A percentile compares a stretch with the other conserved stretches of the same genome.
These are phyloP conservation scores for Inonotus hispidus DNA, from an alignment of 1,284 basidiomycete genomes.

Conservation along the genomic window DNA sequence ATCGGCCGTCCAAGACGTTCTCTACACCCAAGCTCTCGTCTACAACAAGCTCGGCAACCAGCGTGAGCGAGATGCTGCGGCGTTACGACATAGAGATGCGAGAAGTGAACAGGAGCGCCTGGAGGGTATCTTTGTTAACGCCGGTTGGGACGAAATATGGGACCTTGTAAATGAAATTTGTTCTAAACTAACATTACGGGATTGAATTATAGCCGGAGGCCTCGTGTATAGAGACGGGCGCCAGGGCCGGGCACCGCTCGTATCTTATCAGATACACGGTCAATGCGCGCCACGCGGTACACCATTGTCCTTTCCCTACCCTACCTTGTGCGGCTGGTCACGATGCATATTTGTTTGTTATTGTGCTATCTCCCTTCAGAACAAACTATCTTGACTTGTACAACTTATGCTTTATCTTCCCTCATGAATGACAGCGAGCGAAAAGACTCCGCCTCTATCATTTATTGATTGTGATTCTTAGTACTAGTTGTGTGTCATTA, in stretches of 20 bases:
- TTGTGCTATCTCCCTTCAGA: too few relatives aligned
- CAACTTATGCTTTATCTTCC: too few relatives aligned
- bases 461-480: too few relatives aligned
- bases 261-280: conserved; percentile 13
- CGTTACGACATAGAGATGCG: conserved; percentile 44
- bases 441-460: too few relatives aligned
- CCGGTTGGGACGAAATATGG: conserved; percentile 50
- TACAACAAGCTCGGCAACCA: conserved; percentile 57
- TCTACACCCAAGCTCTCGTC: conserved; percentile 62
- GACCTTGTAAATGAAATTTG: conserved; percentile 55
- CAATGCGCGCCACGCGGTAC: too few relatives aligned
- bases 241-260: neutral
- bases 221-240: neutral
- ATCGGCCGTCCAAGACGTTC: conserved; percentile 56
- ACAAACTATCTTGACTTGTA: too few relatives aligned
- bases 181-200: conserved; percentile 42
- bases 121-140: conserved; percentile 42
- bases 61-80: conserved; percentile 43
- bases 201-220: neutral
- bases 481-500: too few relatives aligned
- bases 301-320: too few relatives aligned
- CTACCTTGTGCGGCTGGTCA: too few relatives aligned
- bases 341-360: too few relatives aligned
- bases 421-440: too few relatives aligned
- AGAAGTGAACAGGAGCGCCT: conserved; percentile 36